A percentile compares a stretch with the other conserved stretches of the same genome.
Conservation (phyloP, 441 rosid species). For the Raphanus hybrid region DNA sequence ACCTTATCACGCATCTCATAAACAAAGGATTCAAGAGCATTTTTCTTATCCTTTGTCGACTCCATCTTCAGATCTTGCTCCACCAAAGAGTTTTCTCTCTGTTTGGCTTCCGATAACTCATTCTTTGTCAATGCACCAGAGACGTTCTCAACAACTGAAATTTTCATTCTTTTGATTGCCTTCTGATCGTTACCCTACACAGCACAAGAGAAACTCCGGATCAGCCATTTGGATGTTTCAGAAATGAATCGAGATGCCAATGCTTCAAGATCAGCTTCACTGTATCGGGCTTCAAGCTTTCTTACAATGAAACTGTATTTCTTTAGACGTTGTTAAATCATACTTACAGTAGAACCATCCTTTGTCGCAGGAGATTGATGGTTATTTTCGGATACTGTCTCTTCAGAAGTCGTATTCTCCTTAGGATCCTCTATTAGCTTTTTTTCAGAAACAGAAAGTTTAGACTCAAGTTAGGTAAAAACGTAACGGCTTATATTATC, state of each 20-base stretch:
- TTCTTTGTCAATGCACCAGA: constrained; percentile 59
- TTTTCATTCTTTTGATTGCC: constrained; percentile 48
- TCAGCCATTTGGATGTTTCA: constrained; percentile 10
- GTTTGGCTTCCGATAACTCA: constrained; percentile 55
- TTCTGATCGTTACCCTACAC: constrained; percentile 48
- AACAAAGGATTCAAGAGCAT: constrained; percentile 76
- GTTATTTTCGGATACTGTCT: constrained; percentile 43
- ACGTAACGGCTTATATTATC: constrained; percentile 13
- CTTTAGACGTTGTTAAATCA: constrained; percentile 8
- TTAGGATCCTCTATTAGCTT: constrained; percentile 51
- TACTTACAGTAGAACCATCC: constrained; percentile 55
- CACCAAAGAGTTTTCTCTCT: constrained; percentile 58
- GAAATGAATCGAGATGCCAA: neutral
- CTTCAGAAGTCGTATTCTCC: constrained; percentile 45
- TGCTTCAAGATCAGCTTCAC: constrained; percentile 16
- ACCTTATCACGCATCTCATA: constrained; percentile 84
- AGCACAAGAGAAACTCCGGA: constrained; percentile 30
- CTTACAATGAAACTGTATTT: constrained; percentile 1
- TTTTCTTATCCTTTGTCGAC: constrained; percentile 67
- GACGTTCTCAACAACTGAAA: constrained; percentile 51
- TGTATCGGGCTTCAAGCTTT: neutral
- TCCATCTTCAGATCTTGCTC: constrained; percentile 75
- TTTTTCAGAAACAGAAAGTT: constrained; percentile 28
- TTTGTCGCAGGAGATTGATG: constrained; percentile 40
- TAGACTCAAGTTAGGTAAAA: constrained; percentile 22